Conservation (phyloP, 73 alveolate genomes). For the Paramecium bursaria region DNA sequence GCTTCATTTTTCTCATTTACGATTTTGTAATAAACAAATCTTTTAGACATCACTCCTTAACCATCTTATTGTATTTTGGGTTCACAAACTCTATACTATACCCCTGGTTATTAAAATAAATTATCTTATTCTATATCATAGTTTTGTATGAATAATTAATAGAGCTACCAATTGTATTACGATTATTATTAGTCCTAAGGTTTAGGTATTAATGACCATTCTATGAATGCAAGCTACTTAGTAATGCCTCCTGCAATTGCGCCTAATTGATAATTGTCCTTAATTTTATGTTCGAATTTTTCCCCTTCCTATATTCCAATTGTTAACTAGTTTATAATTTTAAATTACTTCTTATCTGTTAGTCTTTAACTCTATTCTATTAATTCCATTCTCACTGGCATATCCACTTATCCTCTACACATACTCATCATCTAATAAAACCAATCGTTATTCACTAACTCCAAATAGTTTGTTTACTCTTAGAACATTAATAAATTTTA, state of each 20-base stretch:
- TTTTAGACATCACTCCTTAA: background rate
- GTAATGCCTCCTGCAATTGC: constrained; percentile 56
- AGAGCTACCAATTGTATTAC: constrained; percentile 15
- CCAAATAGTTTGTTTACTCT: constrained; percentile 51
- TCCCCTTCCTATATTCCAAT: constrained; percentile 44
- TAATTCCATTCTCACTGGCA: constrained; percentile 20
- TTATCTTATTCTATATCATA: background rate
- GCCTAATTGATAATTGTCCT: constrained; percentile 38
- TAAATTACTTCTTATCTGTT: background rate
- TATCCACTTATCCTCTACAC: background rate
- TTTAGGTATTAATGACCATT: constrained; percentile 26
- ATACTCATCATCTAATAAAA: constrained; percentile 11
- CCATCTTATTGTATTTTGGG: constrained; percentile 27
- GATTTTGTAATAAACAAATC: constrained; percentile 2
- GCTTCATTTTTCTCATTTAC: background rate
- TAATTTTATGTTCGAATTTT: constrained; percentile 10
- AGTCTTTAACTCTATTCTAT: constrained; percentile 43
- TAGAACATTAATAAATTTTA: too few relatives aligned
- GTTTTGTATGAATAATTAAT: background rate
- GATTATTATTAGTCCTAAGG: background rate
- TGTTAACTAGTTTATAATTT: background rate
- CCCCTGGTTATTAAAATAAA: constrained; percentile 4
- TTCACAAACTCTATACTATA: constrained; percentile 46
- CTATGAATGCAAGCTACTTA: constrained; percentile 1
- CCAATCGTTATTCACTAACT: constrained; percentile 4